These are phyloP conservation scores for Tetrapisispora namnaoensis DNA, from an alignment of 805 yeast species.

Conservation along the genomic window DNA sequence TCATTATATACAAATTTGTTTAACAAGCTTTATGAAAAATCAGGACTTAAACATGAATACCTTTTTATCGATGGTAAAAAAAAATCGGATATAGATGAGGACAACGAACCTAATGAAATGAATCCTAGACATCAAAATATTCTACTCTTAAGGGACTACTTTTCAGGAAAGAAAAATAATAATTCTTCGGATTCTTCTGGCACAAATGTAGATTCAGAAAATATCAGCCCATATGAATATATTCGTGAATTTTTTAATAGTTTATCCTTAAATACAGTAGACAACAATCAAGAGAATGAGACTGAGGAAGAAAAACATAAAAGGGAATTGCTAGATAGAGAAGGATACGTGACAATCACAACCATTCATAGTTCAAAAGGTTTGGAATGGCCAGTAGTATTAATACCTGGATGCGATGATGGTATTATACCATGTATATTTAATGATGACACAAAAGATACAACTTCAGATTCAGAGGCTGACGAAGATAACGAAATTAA, in stretches of 20 bases:
- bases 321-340: slow-evolving; percentile 14
- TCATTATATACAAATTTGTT: slow-evolving; percentile 16
- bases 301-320: slow-evolving; percentile 9
- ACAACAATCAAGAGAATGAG: slow-evolving; percentile 4
- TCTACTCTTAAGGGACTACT: slow-evolving; percentile 15
- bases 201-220: not conserved
- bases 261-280: slow-evolving; percentile 25
- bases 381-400: slow-evolving; percentile 89
- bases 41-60: slow-evolving; percentile 24
- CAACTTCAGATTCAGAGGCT: slow-evolving; percentile 8
- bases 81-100: slow-evolving; percentile 13
- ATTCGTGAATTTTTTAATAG: slow-evolving; percentile 31
- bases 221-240: slow-evolving; percentile 2
- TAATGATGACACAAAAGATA: slow-evolving; percentile 18
- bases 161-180: slow-evolving; percentile 8
- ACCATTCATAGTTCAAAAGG: slow-evolving; percentile 94
- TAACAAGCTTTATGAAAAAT: slow-evolving; percentile 22
- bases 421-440: slow-evolving; percentile 54
- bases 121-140: slow-evolving; percentile 25
- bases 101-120: slow-evolving; percentile 13
- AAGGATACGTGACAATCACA: slow-evolving; percentile 43
- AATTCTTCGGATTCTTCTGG: not conserved
- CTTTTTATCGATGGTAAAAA: slow-evolving; percentile 20
- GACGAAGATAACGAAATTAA: slow-evolving; percentile 5
- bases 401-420: slow-evolving; percentile 62